Conservation (phyloP, 768 basidiomycete species). For the Clitopilus hobsonii region DNA sequence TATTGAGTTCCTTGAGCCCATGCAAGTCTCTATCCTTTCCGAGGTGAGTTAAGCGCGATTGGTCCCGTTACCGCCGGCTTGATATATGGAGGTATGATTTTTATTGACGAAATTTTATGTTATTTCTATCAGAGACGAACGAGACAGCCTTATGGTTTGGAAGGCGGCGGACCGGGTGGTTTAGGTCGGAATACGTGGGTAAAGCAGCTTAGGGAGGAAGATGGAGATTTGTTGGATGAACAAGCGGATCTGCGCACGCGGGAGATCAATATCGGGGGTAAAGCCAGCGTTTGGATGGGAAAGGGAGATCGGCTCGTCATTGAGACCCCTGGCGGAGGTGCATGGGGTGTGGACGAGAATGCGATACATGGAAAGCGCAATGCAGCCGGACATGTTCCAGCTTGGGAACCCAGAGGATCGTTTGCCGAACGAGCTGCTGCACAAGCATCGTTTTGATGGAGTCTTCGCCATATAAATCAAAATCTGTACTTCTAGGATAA, state of each 20-base stretch:
- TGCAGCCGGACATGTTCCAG: constrained; percentile 26
- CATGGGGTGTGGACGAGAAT: constrained; percentile 57
- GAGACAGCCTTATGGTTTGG: constrained; percentile 80
- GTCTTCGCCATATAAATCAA: too few species aligned
- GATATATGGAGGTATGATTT: not conserved
- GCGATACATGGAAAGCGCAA: constrained; percentile 18
- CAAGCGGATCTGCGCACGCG: constrained; percentile 32
- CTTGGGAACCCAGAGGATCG: constrained; percentile 72
- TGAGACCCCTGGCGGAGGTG: constrained; percentile 90
- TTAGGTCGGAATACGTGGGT: constrained; percentile 88
- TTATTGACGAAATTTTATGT: not conserved
- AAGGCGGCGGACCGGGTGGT: constrained; percentile 69
- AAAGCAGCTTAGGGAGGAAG: constrained; percentile 58
- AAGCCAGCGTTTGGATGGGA: constrained; percentile 84
- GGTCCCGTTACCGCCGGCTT: not conserved
- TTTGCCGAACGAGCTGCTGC: constrained; percentile 58
- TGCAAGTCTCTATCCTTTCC: constrained; percentile 86
- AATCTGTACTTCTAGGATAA: too few species aligned
- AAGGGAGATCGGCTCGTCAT: constrained; percentile 79
- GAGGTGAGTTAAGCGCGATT: constrained; percentile 47
- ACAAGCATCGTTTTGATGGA: constrained; percentile 53
- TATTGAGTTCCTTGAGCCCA: constrained; percentile 73
- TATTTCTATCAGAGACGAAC: constrained; percentile 61
- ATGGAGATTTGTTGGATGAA: constrained; percentile 61
- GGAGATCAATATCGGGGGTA: constrained; percentile 84